Conservation (phyloP, 192 early-diverging fungal genomes). For the Powellomyces hirtus region DNA sequence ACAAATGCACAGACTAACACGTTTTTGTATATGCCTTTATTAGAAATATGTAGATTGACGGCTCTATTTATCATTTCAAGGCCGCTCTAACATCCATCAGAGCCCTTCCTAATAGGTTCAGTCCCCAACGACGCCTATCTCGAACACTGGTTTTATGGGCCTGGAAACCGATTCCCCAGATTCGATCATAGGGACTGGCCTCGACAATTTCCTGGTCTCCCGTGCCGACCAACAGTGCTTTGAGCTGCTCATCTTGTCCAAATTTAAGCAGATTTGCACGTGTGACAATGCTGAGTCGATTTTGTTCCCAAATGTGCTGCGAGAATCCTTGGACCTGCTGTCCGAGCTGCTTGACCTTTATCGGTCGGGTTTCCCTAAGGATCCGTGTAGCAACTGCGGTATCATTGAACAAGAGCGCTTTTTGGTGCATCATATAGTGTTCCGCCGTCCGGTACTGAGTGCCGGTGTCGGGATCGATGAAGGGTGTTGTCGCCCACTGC, state of each 20-base stretch:
- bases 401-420: constrained; percentile 7
- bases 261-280: background rate
- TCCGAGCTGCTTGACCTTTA: constrained; percentile 4
- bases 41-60: no score
- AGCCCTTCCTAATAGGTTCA: constrained; percentile 6
- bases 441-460: constrained; percentile 4
- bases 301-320: background rate
- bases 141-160: background rate
- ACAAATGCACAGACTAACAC: no score
- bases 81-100: background rate
- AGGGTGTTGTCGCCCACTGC: constrained; percentile 8
- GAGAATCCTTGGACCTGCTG: background rate
- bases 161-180: constrained; percentile 1
- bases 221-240: background rate
- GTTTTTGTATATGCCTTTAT: no score
- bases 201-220: background rate
- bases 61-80: no score
- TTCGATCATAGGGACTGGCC: background rate
- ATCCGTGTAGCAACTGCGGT: background rate
- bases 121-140: background rate
- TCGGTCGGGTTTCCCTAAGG: background rate
- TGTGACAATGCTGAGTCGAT: background rate
- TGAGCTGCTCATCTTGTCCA: background rate
- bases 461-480: background rate
- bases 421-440: constrained; percentile 18